A percentile compares a stretch with the other conserved stretches of the same genome.
These are phyloP conservation scores for Pisolithus thermaeus DNA, from an alignment of 1,284 basidiomycete genomes.

Conservation along the genomic window DNA sequence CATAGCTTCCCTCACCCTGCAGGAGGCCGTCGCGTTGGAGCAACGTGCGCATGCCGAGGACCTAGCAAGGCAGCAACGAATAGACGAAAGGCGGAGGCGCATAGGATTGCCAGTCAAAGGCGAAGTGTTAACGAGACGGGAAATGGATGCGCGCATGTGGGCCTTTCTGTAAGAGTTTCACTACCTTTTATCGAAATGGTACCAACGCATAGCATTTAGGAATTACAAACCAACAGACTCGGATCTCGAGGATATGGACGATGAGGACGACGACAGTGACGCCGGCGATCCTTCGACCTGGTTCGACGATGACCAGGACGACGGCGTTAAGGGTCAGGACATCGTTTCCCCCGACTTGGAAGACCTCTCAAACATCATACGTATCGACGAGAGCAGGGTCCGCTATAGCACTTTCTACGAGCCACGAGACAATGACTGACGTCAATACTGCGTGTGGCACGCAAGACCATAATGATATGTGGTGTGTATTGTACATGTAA, in stretches of 20 bases:
- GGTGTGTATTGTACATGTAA: conserved; percentile 22
- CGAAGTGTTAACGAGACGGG: conserved; percentile 53
- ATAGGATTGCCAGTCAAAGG: conserved; percentile 52
- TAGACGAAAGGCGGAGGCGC: conserved; percentile 52
- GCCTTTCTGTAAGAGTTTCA: conserved; percentile 58
- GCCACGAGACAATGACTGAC: conserved; percentile 42
- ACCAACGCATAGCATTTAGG: conserved; percentile 34
- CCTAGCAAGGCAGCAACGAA: conserved; percentile 53
- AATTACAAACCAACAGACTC: conserved; percentile 74
- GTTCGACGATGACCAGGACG: conserved; percentile 79
- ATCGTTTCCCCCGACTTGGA: conserved; percentile 69
- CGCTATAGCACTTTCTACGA: conserved; percentile 61
- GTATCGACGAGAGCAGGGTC: conserved; percentile 59
- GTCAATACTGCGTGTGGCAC: conserved; percentile 2
- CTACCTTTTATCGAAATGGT: conserved; percentile 1
- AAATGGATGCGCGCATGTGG: conserved; percentile 68
- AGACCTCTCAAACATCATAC: conserved; percentile 63
- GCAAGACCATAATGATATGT: conserved; percentile 13
- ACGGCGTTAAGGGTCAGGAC: conserved; percentile 72
- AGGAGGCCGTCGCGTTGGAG: conserved; percentile 69
- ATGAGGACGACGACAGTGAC: conserved; percentile 49
- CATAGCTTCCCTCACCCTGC: conserved; percentile 47
- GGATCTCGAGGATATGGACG: conserved; percentile 65
- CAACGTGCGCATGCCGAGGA: conserved; percentile 58
- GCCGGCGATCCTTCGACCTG: conserved; percentile 58